Percentiles rank a stretch among this genome's conserved stretches.
Conservation (phyloP, 805 yeast genomes). For the Spathaspora sp. region DNA sequence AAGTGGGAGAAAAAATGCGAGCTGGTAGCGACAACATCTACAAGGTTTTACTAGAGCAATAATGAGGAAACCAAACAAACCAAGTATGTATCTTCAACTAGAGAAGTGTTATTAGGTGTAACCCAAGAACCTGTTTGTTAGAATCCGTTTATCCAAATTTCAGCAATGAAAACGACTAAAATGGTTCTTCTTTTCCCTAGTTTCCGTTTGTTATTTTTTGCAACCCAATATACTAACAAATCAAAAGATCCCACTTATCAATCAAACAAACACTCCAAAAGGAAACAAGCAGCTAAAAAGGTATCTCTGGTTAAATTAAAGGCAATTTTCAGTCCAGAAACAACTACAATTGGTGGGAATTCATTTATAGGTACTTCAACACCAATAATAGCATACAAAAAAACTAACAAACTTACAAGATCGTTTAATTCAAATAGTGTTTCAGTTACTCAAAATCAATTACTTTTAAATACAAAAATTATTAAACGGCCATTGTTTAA, state of each 20-base stretch:
- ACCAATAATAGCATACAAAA: not conserved
- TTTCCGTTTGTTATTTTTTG: not conserved
- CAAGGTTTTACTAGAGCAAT: not conserved
- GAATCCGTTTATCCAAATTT: too few relatives aligned
- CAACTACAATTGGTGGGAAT: not conserved
- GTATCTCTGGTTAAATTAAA: not conserved
- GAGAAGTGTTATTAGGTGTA: not conserved
- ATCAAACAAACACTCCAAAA: not conserved
- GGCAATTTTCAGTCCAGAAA: not conserved
- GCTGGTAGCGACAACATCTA: too few relatives aligned
- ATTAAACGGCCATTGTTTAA: not conserved
- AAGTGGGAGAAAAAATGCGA: not conserved
- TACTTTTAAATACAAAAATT: not conserved
- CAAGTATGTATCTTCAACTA: not conserved
- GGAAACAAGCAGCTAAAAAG: not conserved
- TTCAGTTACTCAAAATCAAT: not conserved
- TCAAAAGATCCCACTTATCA: not conserved
- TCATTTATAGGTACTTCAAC: not conserved
- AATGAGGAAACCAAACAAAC: constrained; percentile 1
- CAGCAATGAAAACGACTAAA: not conserved
- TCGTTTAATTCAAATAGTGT: not conserved
- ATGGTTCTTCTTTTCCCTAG: not conserved
- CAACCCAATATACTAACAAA: not conserved
- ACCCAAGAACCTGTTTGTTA: not conserved
- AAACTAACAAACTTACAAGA: not conserved